Conservation (phyloP, 768 basidiomycete species). For the Terana coerulea region DNA sequence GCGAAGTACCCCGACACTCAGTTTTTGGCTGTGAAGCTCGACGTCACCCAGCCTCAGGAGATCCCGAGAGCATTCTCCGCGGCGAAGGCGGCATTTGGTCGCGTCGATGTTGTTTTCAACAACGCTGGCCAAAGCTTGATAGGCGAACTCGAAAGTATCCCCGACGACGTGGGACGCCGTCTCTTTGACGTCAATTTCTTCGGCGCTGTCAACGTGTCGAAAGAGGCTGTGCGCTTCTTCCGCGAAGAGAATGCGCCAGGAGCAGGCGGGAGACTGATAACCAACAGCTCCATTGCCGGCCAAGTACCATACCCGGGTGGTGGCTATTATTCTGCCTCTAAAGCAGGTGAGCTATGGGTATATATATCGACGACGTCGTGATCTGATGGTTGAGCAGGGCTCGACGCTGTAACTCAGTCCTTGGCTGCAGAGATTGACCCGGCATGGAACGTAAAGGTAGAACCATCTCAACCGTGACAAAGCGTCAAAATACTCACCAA, state of each 20-base stretch:
- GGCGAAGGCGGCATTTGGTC: conserved; percentile 34
- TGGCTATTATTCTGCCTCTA: conserved; percentile 15
- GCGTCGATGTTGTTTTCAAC: conserved; percentile 43
- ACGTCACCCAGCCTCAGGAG: conserved; percentile 33
- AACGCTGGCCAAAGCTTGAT: conserved; percentile 35
- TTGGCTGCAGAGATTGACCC: conserved; percentile 40
- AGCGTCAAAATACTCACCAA: neutral
- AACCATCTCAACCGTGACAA: neutral
- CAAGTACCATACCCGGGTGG: neutral
- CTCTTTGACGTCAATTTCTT: conserved; percentile 35
- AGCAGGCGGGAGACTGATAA: conserved; percentile 20
- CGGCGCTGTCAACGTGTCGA: conserved; percentile 31
- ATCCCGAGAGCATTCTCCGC: conserved; percentile 32
- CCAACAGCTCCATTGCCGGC: conserved; percentile 8
- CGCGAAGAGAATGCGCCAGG: conserved; percentile 35
- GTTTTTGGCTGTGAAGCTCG: conserved; percentile 36
- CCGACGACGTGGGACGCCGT: conserved; percentile 29
- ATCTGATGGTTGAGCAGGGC: conserved; percentile 16
- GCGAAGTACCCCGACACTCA: conserved; percentile 25
- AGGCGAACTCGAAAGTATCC: conserved; percentile 35
- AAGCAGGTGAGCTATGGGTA: conserved; percentile 13
- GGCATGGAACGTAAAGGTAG: conserved; percentile 44
- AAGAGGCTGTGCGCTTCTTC: conserved; percentile 27
- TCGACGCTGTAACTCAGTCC: conserved; percentile 36
- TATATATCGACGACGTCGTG: conserved; percentile 14